phyloP scores from a whole-genome alignment of 495 filamentous ascomycete genomes.

The Talaromyces proteolyticus region DNA sequence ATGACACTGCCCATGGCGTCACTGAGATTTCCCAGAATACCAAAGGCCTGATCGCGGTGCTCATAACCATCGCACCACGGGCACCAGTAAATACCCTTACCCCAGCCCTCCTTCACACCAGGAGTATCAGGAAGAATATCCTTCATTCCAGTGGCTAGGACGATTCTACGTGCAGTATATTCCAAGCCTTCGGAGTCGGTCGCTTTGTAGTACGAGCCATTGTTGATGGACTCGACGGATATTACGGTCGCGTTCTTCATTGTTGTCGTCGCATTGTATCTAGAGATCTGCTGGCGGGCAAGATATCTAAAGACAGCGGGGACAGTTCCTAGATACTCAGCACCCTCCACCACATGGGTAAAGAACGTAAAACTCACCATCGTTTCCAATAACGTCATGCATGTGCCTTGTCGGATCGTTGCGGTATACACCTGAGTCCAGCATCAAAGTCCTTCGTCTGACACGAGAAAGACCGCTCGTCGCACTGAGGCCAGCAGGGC shows the following conservation, averaged over 20 bases:
- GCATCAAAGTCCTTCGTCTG: constrained; percentile 41
- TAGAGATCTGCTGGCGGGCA: constrained; percentile 43
- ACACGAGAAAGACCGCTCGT: constrained; percentile 51
- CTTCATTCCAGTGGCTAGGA: constrained; percentile 49
- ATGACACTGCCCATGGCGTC: constrained; percentile 36
- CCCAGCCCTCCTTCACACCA: constrained; percentile 44
- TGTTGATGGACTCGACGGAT: constrained; percentile 28
- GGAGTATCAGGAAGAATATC: constrained; percentile 49
- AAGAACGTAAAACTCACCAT: constrained; percentile 30
- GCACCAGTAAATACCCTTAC: constrained; percentile 56
- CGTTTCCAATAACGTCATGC: constrained; percentile 55
- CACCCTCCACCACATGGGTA: too few species aligned
- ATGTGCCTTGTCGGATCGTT: constrained; percentile 48
- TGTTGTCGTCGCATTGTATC: constrained; percentile 36
- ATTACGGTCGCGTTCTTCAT: constrained; percentile 47
- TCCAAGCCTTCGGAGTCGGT: constrained; percentile 20
- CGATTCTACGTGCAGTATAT: constrained; percentile 43
- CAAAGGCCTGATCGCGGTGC: constrained; percentile 50
- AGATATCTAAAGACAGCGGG: constrained; percentile 44
- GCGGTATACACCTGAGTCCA: constrained; percentile 51
- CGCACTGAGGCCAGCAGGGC: constrained; percentile 35
- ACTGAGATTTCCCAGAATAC: constrained; percentile 37
- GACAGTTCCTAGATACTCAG: constrained; percentile 33
- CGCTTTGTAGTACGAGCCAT: constrained; percentile 40
- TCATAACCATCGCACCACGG: constrained; percentile 59